A percentile compares a stretch with the other conserved stretches of the same genome.
Conservation (phyloP, 306 rosid species). For the Argentina anserina region DNA sequence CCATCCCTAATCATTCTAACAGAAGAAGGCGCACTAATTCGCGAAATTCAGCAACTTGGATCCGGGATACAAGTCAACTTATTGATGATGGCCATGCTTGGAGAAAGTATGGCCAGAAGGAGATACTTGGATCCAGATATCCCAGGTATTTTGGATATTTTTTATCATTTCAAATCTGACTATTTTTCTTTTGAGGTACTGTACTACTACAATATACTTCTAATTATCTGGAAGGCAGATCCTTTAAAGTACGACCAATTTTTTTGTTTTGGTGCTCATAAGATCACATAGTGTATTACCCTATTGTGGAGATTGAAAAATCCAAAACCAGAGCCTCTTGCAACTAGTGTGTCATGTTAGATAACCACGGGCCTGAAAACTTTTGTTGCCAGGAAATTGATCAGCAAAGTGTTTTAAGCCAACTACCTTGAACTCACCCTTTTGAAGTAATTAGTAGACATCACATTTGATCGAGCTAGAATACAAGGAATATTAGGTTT, state of each 20-base stretch:
- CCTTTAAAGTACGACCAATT: not conserved
- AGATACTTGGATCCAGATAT: not conserved
- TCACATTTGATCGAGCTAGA: not conserved
- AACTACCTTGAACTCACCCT: not conserved
- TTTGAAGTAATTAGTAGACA: too few species aligned
- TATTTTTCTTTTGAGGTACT: not conserved
- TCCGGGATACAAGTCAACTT: not conserved
- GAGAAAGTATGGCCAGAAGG: slow-evolving; percentile 1
- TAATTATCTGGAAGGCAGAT: not conserved
- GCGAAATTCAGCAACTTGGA: not conserved
- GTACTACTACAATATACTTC: not conserved
- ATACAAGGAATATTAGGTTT: not conserved
- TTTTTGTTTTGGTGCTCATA: not conserved
- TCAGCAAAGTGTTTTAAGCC: not conserved
- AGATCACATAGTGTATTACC: not conserved
- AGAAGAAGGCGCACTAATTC: not conserved
- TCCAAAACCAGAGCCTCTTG: not conserved
- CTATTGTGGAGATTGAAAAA: not conserved
- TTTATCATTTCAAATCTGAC: not conserved
- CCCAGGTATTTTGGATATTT: not conserved
- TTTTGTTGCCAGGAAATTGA: not conserved
- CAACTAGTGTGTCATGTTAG: not conserved
- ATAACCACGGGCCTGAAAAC: not conserved
- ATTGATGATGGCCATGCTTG: not conserved
- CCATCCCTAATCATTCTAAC: not conserved